These are phyloP conservation scores for Plasmodium yoelii DNA, from an alignment of 169 alveolate species.

Conservation along the genomic window DNA sequence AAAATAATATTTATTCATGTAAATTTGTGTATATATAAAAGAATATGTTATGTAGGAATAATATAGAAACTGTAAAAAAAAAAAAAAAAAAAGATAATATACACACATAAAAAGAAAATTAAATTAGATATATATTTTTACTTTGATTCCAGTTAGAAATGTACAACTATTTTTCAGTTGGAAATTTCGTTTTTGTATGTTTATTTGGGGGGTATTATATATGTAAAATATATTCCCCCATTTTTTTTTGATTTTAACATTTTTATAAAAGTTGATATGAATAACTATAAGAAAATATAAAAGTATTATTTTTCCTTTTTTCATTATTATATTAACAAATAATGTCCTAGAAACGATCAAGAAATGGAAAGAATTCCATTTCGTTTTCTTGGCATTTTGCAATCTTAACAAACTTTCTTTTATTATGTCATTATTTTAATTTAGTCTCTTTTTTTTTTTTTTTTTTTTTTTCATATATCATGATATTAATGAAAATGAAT, in stretches of 20 bases:
- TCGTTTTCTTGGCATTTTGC: not conserved
- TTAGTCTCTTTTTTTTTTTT: no score
- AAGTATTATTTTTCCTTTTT: not conserved
- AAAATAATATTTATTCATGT: not conserved
- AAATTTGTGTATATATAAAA: not conserved
- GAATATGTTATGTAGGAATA: not conserved
- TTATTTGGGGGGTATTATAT: not conserved
- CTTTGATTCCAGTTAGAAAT: slow-evolving; percentile 64
- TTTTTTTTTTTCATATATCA: no score
- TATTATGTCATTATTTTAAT: no score
- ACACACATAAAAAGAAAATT: not conserved
- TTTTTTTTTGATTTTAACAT: slow-evolving; percentile 1
- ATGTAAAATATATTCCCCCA: not conserved
- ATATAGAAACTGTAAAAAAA: not conserved
- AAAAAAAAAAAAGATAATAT: not conserved
- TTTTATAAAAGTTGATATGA: slow-evolving; percentile 8
- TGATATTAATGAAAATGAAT: no score
- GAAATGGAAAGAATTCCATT: slow-evolving; percentile 2
- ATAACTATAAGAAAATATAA: slow-evolving; percentile 10
- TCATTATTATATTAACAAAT: slow-evolving; percentile 11
- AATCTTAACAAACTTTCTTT: no score
- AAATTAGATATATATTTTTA: not conserved
- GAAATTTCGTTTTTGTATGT: not conserved
- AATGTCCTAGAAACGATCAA: not conserved
- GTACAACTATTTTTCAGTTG: slow-evolving; percentile 32